phyloP scores from a whole-genome alignment of 2,329 filamentous ascomycete genomes.

The Trichoderma arundinaceum region DNA sequence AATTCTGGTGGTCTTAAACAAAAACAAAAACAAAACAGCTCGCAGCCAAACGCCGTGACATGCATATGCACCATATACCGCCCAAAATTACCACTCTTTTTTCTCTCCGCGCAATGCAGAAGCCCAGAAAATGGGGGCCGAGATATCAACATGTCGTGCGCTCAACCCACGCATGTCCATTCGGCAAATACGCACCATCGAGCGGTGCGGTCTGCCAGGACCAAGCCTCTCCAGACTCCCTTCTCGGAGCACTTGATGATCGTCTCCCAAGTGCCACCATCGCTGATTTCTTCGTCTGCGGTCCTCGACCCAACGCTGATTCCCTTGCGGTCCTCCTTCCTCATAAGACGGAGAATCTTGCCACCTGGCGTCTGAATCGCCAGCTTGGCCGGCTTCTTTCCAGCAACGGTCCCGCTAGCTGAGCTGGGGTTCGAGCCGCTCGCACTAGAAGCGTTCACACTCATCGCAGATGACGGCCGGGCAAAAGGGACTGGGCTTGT shows the following conservation, averaged over 20 bases:
- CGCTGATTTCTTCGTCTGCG: constrained; percentile 62
- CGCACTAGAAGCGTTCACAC: constrained; percentile 64
- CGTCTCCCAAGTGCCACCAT: constrained; percentile 84
- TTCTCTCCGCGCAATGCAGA: background rate
- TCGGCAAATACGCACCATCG: constrained; percentile 93
- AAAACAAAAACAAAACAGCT: background rate
- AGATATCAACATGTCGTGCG: constrained; percentile 10
- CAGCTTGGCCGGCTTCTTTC: constrained; percentile 88
- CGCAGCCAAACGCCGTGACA: constrained; percentile 31
- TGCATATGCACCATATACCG: constrained; percentile 33
- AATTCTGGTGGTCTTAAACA: constrained; percentile 14
- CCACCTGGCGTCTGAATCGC: constrained; percentile 93
- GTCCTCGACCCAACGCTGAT: constrained; percentile 54
- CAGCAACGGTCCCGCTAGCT: constrained; percentile 58
- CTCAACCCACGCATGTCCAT: constrained; percentile 66
- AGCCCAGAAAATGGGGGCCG: background rate
- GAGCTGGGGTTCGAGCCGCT: constrained; percentile 63
- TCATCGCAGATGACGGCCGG: constrained; percentile 67
- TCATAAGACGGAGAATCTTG: constrained; percentile 87
- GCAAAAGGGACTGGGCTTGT: constrained; percentile 66
- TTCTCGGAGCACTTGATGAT: constrained; percentile 88
- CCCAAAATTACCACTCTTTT: constrained; percentile 26
- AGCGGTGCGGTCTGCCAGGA: constrained; percentile 81
- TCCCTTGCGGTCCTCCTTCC: constrained; percentile 73
- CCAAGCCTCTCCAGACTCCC: constrained; percentile 80